Base-by-base conservation (phyloP, 192 early-diverging fungal genomes). In the Helicostylum pulchrum region DNA sequence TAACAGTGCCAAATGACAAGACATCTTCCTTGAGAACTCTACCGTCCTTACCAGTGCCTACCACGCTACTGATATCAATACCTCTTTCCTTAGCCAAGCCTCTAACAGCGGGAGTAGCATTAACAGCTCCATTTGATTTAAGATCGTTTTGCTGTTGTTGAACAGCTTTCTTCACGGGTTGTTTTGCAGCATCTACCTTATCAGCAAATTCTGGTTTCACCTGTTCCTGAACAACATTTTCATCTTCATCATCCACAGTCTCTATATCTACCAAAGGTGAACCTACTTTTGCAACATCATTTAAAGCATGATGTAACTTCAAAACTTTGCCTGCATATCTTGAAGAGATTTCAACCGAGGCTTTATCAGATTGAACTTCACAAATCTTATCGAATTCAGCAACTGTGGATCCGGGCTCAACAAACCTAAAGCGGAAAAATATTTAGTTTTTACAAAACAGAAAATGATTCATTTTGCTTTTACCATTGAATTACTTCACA, bases 281-380 rank as follows among this genome's bases (percentile, higher is more conserved):
- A 20, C 97, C 97, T 15, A 99, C 97, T 68, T 80, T 86, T 17
- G 97, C 97, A 78, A 99, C 92, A 42, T 93, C 93, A 62, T 91
- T 91, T 21, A 86, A 82, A 42, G 84, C 78, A 75, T 96, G 89
- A 73, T 96, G 75, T 4, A 99, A 79, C 62, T 91, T 87, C 15
- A 69, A 79, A 48, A 99, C 80, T 14, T 78, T 81, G 46, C 97
- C 97, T 62, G 95, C 90, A 68, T 87, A 99, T 7, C 97, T 85
- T 20, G 94, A 96, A 19, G 97, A 94, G 76, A 99, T 97, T 77
- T 99, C 94, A 8, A 96, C 97, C n/a, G 97, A 90, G 9, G 97
- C 97, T 81, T 99, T 99, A 77, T 99, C 97, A 11, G 92, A 94
- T 60, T 97, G 95, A 26, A 99, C 95, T 67, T 99, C 97, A 69